Percentiles rank a stretch among this genome's conserved stretches.
phyloP scores from a whole-genome alignment of 768 basidiomycete genomes.

The Boletus sensibilis region DNA sequence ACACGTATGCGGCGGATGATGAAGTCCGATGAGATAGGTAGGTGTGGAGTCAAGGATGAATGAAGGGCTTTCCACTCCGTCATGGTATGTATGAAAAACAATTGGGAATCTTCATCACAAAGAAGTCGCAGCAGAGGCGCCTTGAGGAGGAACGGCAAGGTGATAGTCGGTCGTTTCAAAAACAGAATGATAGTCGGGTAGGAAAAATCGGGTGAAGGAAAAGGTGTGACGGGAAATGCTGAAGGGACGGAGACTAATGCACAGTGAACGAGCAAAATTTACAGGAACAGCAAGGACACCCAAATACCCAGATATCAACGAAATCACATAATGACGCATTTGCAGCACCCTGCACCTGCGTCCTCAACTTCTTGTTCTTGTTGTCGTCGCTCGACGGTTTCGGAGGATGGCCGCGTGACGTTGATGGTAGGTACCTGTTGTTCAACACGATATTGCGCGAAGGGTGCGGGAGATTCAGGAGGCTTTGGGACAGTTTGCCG shows the following conservation, averaged over 20 bases:
- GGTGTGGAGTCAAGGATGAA: slow-evolving; percentile 17
- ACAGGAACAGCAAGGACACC: slow-evolving; percentile 24
- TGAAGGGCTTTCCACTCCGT: slow-evolving; percentile 20
- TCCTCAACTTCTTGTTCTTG: slow-evolving; percentile 43
- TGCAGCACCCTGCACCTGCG: slow-evolving; percentile 62
- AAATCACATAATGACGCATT: slow-evolving; percentile 81
- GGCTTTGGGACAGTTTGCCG: slow-evolving; percentile 24
- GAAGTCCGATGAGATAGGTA: slow-evolving; percentile 16
- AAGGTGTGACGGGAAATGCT: slow-evolving; percentile 1
- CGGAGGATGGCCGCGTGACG: slow-evolving; percentile 31
- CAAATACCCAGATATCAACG: slow-evolving; percentile 18
- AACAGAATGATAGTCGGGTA: slow-evolving; percentile 8
- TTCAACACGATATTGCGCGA: slow-evolving; percentile 50
- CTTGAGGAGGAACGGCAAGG: slow-evolving; percentile 7
- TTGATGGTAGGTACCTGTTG: slow-evolving; percentile 33
- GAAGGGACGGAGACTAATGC: slow-evolving; percentile 12
- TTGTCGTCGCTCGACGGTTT: slow-evolving; percentile 28
- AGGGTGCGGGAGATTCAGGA: slow-evolving; percentile 59
- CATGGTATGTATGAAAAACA: slow-evolving; percentile 18
- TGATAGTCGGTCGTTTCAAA: slow-evolving; percentile 15
- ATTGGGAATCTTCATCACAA: slow-evolving; percentile 17
- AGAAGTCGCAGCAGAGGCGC: background rate
- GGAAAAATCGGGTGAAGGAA: background rate
- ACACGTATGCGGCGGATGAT: slow-evolving; percentile 10
- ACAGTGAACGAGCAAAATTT: slow-evolving; percentile 26